phyloP scores from a whole-genome alignment of 305 asterid genomes.

The Fraxinus dipetala region DNA sequence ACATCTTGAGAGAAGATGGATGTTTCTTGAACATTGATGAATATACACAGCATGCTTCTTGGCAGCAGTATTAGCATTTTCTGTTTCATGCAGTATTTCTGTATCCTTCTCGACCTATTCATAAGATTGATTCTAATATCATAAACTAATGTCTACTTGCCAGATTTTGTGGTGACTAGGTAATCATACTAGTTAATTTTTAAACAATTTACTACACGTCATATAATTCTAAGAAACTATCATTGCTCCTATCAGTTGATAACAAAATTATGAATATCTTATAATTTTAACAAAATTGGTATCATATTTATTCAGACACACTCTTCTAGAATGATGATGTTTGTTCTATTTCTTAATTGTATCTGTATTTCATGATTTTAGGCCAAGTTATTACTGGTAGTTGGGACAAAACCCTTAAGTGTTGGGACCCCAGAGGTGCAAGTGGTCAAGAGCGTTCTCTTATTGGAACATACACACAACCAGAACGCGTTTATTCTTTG shows the following conservation, averaged over 20 bases:
- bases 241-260: not conserved
- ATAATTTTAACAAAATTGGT: not conserved
- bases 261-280: not conserved
- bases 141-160: not conserved
- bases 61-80: not conserved
- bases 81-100: not conserved
- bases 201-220: not conserved
- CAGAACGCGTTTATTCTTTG: conserved; percentile 90
- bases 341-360: conserved; percentile 7
- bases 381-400: conserved; percentile 98
- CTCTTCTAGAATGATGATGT: not conserved
- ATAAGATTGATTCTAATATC: not conserved
- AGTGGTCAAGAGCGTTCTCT: conserved; percentile 88
- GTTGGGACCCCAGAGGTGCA: conserved; percentile 99
- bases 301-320: not conserved
- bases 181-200: not conserved
- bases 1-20: not conserved
- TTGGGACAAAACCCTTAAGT: conserved; percentile 92
- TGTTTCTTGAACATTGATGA: not conserved
- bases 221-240: not conserved
- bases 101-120: not conserved
- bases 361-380: conserved; percentile 24
- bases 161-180: not conserved
- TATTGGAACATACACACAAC: conserved; percentile 81
- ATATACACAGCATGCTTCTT: not conserved